phyloP scores from a whole-genome alignment of 768 basidiomycete species.

The Mycena leptocephala region DNA sequence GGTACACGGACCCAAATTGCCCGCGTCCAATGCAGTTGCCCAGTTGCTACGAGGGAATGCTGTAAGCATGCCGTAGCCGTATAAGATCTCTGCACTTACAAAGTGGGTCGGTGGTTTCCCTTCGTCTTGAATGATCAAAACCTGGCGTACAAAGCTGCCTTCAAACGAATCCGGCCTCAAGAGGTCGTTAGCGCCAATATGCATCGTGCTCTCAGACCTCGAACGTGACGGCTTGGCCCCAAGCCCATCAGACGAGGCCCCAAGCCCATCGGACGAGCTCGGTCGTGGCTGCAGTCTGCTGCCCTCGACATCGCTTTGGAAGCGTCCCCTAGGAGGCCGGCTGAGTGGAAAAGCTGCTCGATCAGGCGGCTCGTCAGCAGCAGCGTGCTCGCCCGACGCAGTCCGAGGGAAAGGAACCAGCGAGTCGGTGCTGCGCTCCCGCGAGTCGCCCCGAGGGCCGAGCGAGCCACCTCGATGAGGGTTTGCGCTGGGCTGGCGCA shows the following conservation, averaged over 20 bases:
- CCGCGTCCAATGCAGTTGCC: constrained; percentile 98
- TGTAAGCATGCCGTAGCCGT: constrained; percentile 34
- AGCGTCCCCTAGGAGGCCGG: constrained; percentile 71
- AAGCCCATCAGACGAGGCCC: constrained; percentile 80
- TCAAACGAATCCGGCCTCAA: constrained; percentile 75
- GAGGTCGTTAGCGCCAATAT: constrained; percentile 80
- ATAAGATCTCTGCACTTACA: constrained; percentile 65
- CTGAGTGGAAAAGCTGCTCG: constrained; percentile 46
- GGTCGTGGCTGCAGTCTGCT: constrained; percentile 72
- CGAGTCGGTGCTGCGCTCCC: constrained; percentile 54
- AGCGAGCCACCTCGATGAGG: constrained; percentile 67
- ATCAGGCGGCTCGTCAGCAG: constrained; percentile 47
- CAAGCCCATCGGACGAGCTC: too few relatives aligned
- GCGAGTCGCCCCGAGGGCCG: constrained; percentile 55
- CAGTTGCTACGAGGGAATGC: constrained; percentile 78
- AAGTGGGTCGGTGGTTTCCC: constrained; percentile 87
- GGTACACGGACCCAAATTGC: constrained; percentile 97
- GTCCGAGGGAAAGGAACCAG: constrained; percentile 79
- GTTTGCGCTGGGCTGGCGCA: constrained; percentile 75
- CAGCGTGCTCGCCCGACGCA: constrained; percentile 65
- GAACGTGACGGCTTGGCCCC: constrained; percentile 69
- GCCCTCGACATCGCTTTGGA: constrained; percentile 84
- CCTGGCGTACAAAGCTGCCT: constrained; percentile 75
- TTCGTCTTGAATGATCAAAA: constrained; percentile 85
- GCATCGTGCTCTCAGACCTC: constrained; percentile 83